Base-by-base conservation (phyloP, 148 eudicot genomes). In the Polygonum maritimum region DNA sequence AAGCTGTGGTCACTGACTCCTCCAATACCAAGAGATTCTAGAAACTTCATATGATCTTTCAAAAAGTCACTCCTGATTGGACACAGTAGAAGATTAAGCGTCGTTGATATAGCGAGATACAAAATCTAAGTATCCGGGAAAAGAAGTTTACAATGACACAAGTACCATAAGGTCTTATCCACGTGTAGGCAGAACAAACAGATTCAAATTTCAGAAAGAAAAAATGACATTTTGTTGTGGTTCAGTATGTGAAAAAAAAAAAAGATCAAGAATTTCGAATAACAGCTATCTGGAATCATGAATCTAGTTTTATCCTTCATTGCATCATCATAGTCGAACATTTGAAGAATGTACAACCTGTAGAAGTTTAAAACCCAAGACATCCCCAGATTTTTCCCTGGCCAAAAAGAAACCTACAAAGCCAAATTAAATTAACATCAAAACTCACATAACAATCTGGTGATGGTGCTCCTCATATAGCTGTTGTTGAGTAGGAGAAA, bases 1-100 rank as follows among this genome's bases (percentile, higher is more conserved):
- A 96, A 84, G 77, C 99, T 92, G 75, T 96, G 99, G 75, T 91
- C 84, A 82, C 99, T 92, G 63, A 96, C 97, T 67, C 99, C 98
- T 73, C 94, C 99, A 26, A 96, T 96, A 75, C 90, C 97, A 49
- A 88, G 84, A 51, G 91, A 85, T 76, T 91, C 93, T 76, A 96
- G 81, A 77, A 96, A 91, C 80, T 89, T 82, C 51, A 93, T 74
- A 71, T 96, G 98, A 41, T 60, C 79, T 78, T 86, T 86, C 77
- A 96, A 62, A 76, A 78, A 81, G 41, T 88, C 88, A 63, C 84
- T 90, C 99, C 99, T 79, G 26, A 81, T 65, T 15, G 69, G 49
- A 58, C 48, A 80, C 14, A 75, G 36, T 63, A 70, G 13, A 60
- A 45, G 49, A 71, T 71, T n/a, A 71, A 6, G 6, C 10, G 21